These are phyloP conservation scores for Debaryomyces sp. DNA, from an alignment of 1,139 yeast genomes.

Conservation along the genomic window DNA sequence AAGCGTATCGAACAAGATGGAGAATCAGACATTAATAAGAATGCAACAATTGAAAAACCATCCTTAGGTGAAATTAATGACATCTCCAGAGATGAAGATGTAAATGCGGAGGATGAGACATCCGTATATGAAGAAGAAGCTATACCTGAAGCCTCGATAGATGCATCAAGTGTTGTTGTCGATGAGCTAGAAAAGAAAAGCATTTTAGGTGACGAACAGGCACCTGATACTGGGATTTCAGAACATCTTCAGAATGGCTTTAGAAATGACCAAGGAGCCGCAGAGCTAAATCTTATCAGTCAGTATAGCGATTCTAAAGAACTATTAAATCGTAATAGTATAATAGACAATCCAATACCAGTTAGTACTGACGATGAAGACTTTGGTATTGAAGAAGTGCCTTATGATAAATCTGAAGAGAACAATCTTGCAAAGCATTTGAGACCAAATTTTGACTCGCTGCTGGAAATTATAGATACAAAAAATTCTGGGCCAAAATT, in stretches of 20 bases:
- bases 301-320: constrained; percentile 18
- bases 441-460: constrained; percentile 36
- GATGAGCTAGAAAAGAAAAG: constrained; percentile 29
- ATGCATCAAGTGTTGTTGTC: constrained; percentile 22
- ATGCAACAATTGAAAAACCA: constrained; percentile 13
- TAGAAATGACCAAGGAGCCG: not conserved
- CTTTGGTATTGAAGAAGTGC: constrained; percentile 22
- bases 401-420: constrained; percentile 16
- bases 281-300: constrained; percentile 26
- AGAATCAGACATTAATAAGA: not conserved
- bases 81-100: constrained; percentile 2
- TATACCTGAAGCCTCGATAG: constrained; percentile 15
- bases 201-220: constrained; percentile 1
- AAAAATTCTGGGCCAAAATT: constrained; percentile 28
- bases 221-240: not conserved
- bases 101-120: not conserved
- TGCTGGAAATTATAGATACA: constrained; percentile 32
- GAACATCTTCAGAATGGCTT: not conserved
- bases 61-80: constrained; percentile 13
- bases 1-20: constrained; percentile 10
- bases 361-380: constrained; percentile 14
- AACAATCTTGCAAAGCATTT: constrained; percentile 29
- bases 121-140: constrained; percentile 5
- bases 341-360: constrained; percentile 2
- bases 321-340: constrained; percentile 10